Evolutionary conservation across 352 stramenopile genomes (phyloP).

Genomic region (Peronospora tabacina): DNA sequence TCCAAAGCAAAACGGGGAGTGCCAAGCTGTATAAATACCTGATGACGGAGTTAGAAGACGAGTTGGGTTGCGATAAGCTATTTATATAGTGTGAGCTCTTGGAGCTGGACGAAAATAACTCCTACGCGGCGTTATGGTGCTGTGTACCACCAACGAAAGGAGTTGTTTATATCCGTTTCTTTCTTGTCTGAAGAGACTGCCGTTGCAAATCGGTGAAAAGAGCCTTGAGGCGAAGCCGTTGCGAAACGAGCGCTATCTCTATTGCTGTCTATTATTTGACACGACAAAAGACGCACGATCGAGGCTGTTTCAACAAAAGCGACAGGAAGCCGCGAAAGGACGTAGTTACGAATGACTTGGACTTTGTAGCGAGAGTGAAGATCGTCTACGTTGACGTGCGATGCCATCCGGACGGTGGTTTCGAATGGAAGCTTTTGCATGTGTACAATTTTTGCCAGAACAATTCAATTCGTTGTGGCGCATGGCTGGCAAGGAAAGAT

Average conservation of each 20-base stretch:
- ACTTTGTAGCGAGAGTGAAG: slow-evolving; percentile 8
- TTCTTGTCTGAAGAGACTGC: slow-evolving; percentile 16
- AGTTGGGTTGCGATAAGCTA: slow-evolving; percentile 17
- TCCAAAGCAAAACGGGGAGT: slow-evolving; percentile 24
- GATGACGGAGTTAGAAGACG: not conserved
- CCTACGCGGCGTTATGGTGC: no score
- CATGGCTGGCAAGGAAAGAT: not conserved
- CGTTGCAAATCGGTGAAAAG: slow-evolving; percentile 33
- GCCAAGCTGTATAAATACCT: slow-evolving; percentile 21
- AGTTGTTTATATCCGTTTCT: slow-evolving; percentile 43
- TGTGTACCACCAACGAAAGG: no score
- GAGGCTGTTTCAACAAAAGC: slow-evolving; percentile 7
- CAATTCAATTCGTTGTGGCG: slow-evolving; percentile 12
- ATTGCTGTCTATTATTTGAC: not conserved
- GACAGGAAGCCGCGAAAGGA: slow-evolving; percentile 6
- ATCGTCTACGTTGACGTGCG: slow-evolving; percentile 17
- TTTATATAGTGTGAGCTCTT: slow-evolving; percentile 29
- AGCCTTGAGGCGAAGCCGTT: slow-evolving; percentile 12
- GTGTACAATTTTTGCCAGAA: slow-evolving; percentile 27
- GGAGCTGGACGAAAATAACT: not conserved
- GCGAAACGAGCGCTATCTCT: slow-evolving; percentile 19
- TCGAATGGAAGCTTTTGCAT: slow-evolving; percentile 11
- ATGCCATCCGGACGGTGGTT: slow-evolving; percentile 10
- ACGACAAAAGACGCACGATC: slow-evolving; percentile 1
- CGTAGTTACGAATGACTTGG: slow-evolving; percentile 1